Percentiles rank a stretch among this genome's conserved stretches.
These are phyloP conservation scores for Mycena latifolia DNA, from an alignment of 768 basidiomycete species.

Conservation along the genomic window DNA sequence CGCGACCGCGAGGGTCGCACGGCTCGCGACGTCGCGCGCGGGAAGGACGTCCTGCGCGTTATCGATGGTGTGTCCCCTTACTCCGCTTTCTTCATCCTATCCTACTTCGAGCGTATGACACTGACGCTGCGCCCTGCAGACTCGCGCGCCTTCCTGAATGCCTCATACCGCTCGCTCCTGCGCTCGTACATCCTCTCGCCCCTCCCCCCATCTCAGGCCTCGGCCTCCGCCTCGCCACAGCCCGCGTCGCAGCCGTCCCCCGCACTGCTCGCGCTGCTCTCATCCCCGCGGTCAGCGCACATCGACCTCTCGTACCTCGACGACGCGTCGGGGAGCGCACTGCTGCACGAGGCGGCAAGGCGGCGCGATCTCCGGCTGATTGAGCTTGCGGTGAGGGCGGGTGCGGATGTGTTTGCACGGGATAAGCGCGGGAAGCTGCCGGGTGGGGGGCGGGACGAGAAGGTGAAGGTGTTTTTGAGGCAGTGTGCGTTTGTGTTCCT, in stretches of 20 bases:
- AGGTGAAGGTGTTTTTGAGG: slow-evolving; percentile 85
- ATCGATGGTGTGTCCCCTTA: slow-evolving; percentile 70
- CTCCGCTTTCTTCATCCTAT: neutral
- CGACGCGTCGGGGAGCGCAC: slow-evolving; percentile 69
- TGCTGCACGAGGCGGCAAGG: slow-evolving; percentile 82
- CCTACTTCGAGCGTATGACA: too few species aligned
- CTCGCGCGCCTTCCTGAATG: slow-evolving; percentile 81
- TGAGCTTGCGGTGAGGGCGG: slow-evolving; percentile 86
- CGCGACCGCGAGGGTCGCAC: slow-evolving; percentile 76
- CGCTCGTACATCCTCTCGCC: slow-evolving; percentile 81
- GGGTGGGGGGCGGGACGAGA: slow-evolving; percentile 76
- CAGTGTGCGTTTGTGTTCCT: slow-evolving; percentile 69
- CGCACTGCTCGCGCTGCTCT: slow-evolving; percentile 68
- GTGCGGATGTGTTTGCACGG: slow-evolving; percentile 78
- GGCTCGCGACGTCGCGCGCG: slow-evolving; percentile 78
- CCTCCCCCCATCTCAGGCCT: slow-evolving; percentile 35
- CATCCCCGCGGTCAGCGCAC: slow-evolving; percentile 74
- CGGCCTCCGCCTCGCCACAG: neutral
- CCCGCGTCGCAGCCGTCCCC: slow-evolving; percentile 46
- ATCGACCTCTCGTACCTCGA: slow-evolving; percentile 88
- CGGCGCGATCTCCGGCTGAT: slow-evolving; percentile 85
- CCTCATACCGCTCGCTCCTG: slow-evolving; percentile 79
- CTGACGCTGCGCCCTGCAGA: slow-evolving; percentile 57
- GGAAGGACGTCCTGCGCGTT: slow-evolving; percentile 71
- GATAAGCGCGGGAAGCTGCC: slow-evolving; percentile 31